These are phyloP conservation scores for Pichia inconspicua DNA, from an alignment of 1,139 yeast genomes.

Conservation along the genomic window DNA sequence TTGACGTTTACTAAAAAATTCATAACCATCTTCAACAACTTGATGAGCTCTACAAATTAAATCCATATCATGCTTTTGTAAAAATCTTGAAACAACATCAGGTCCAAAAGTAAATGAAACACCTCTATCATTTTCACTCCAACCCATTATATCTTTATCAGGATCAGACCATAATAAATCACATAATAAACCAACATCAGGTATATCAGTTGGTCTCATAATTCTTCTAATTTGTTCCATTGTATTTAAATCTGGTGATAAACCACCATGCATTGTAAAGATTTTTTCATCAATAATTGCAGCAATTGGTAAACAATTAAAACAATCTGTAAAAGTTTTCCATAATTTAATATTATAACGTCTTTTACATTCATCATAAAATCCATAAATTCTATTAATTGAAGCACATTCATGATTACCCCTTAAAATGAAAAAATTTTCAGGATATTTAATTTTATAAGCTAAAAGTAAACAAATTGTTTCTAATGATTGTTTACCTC, in stretches of 20 bases:
- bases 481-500: constrained; percentile 95
- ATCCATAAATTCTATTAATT: constrained; percentile 93
- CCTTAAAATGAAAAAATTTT: constrained; percentile 81
- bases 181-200: constrained; percentile 91
- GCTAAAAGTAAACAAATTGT: constrained; percentile 89
- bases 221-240: constrained; percentile 98
- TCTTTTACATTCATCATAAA: constrained; percentile 95
- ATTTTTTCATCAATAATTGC: constrained; percentile 96
- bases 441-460: constrained; percentile 94
- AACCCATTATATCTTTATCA: constrained; percentile 92
- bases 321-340: constrained; percentile 97
- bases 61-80: constrained; percentile 96
- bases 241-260: constrained; percentile 90
- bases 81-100: constrained; percentile 87
- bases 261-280: constrained; percentile 98
- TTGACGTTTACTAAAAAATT: constrained; percentile 91
- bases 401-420: constrained; percentile 98
- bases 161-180: constrained; percentile 98
- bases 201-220: constrained; percentile 98
- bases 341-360: constrained; percentile 94
- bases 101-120: constrained; percentile 97
- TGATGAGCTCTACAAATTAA: constrained; percentile 97
- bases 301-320: constrained; percentile 96
- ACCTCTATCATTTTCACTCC: constrained; percentile 98
- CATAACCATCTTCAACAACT: constrained; percentile 98